A percentile compares a stretch with the other conserved stretches of the same genome.
These are phyloP conservation scores for Talaromyces sp. DNA, from an alignment of 2,329 filamentous ascomycete species.

Conservation along the genomic window DNA sequence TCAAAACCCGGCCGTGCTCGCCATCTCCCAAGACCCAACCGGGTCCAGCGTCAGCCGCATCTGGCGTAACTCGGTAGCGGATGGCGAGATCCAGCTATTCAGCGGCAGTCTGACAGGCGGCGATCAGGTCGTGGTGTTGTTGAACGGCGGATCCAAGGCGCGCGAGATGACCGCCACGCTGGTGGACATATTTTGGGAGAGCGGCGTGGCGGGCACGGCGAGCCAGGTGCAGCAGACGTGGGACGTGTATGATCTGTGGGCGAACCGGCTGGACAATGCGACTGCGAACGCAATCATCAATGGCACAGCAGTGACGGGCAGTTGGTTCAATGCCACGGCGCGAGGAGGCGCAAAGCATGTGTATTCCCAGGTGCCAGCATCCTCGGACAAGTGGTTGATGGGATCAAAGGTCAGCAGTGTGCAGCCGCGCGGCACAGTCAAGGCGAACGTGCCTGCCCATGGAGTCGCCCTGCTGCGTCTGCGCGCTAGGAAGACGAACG, in stretches of 20 bases:
- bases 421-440: slow-evolving; percentile 37
- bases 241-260: slow-evolving; percentile 54
- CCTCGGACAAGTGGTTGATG: slow-evolving; percentile 31
- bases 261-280: slow-evolving; percentile 46
- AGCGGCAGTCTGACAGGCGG: slow-evolving; percentile 43
- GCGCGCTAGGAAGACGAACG: slow-evolving; percentile 32
- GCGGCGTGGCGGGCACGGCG: slow-evolving; percentile 38
- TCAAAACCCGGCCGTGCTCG: slow-evolving; percentile 45
- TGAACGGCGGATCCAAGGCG: slow-evolving; percentile 44
- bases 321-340: slow-evolving; percentile 42
- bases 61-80: slow-evolving; percentile 40
- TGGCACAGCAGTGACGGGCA: slow-evolving; percentile 27
- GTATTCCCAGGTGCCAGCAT: slow-evolving; percentile 39
- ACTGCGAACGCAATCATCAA: slow-evolving; percentile 42
- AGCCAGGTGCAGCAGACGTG: slow-evolving; percentile 39
- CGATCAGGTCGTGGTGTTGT: slow-evolving; percentile 44
- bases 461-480: slow-evolving; percentile 48
- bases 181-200: slow-evolving; percentile 49
- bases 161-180: slow-evolving; percentile 47
- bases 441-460: slow-evolving; percentile 43
- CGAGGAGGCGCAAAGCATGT: slow-evolving; percentile 44
- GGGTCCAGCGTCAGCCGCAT: slow-evolving; percentile 38
- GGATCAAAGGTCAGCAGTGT: slow-evolving; percentile 43
- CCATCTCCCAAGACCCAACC: slow-evolving; percentile 45
- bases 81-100: slow-evolving; percentile 48